phyloP scores from a whole-genome alignment of 2,329 filamentous ascomycete genomes.

The Fusarium praegraminearum region DNA sequence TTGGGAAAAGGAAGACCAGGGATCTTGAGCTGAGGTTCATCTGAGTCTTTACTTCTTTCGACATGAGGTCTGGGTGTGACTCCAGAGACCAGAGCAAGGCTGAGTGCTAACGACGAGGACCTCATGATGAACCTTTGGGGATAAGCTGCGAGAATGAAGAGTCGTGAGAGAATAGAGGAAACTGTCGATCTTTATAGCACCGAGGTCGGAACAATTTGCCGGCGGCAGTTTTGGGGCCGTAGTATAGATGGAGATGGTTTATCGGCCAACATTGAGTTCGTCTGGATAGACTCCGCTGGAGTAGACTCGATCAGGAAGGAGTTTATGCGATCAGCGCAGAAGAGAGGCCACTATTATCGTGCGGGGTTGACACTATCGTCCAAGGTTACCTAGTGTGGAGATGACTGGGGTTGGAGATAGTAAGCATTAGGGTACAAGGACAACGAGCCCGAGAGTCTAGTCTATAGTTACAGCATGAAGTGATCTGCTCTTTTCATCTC shows the following conservation, averaged over 20 bases:
- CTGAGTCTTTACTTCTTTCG: not conserved
- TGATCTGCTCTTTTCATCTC: not conserved
- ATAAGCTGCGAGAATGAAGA: not conserved
- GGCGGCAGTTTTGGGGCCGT: conserved; percentile 5
- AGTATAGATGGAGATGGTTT: not conserved
- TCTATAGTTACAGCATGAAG: rapidly evolving
- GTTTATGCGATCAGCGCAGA: conserved; percentile 8
- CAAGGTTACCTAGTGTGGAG: conserved; percentile 1
- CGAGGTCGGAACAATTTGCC: not conserved
- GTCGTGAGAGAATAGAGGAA: not conserved
- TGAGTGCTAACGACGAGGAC: conserved; percentile 5
- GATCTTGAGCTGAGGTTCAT: conserved; percentile 22
- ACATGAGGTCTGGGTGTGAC: conserved; percentile 8
- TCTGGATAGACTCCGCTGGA: not conserved
- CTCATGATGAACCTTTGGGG: conserved; percentile 6
- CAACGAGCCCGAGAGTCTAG: not conserved
- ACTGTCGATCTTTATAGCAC: not conserved
- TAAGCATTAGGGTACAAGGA: not conserved
- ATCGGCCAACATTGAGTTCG: not conserved
- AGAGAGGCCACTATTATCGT: not conserved
- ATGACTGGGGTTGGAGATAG: not conserved
- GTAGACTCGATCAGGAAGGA: conserved; percentile 10
- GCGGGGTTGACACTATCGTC: not conserved
- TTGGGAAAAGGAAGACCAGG: conserved; percentile 27
- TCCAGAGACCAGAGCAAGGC: conserved; percentile 8